A percentile compares a stretch with the other conserved stretches of the same genome.
Evolutionary conservation across 2,329 filamentous ascomycete species (phyloP).

Genomic region (Fusarium transvaalense): DNA sequence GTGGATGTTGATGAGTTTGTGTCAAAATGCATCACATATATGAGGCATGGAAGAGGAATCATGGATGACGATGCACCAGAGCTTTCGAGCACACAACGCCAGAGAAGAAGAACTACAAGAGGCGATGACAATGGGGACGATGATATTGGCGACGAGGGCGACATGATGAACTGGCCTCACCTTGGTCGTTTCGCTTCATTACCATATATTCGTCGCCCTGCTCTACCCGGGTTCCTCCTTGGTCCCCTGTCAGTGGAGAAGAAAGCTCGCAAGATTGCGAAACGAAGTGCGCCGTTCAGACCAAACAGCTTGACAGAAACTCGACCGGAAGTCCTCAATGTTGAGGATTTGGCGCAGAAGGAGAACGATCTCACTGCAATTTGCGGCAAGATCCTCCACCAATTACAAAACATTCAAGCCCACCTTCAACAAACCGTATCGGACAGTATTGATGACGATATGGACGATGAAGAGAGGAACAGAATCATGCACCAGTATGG

Average conservation of each 20-base stretch:
- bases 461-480: slow-evolving; percentile 59
- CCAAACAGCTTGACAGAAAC: slow-evolving; percentile 77
- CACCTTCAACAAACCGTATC: slow-evolving; percentile 62
- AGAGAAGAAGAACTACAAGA: slow-evolving; percentile 54
- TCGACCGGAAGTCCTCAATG: slow-evolving; percentile 80
- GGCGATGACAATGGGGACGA: slow-evolving; percentile 66
- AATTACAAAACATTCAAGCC: slow-evolving; percentile 65
- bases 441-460: slow-evolving; percentile 59
- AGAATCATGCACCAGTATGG: slow-evolving; percentile 74
- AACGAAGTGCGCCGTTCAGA: slow-evolving; percentile 78
- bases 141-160: slow-evolving; percentile 77
- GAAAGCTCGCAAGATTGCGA: slow-evolving; percentile 76
- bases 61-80: slow-evolving; percentile 64
- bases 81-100: slow-evolving; percentile 63
- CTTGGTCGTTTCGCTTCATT: slow-evolving; percentile 83
- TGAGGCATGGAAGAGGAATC: slow-evolving; percentile 75
- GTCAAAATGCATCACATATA: slow-evolving; percentile 88
- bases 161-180: slow-evolving; percentile 87
- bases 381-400: slow-evolving; percentile 78
- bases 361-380: slow-evolving; percentile 83
- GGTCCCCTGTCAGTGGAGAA: slow-evolving; percentile 92
- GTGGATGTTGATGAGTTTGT: slow-evolving; percentile 93
- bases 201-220: slow-evolving; percentile 78
- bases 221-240: slow-evolving; percentile 84
- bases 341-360: slow-evolving; percentile 80